Evolutionary conservation across 148 eudicot genomes (phyloP), one percentile per base, ranked within the genome.

Genomic region (Arbutus unedo): DNA sequence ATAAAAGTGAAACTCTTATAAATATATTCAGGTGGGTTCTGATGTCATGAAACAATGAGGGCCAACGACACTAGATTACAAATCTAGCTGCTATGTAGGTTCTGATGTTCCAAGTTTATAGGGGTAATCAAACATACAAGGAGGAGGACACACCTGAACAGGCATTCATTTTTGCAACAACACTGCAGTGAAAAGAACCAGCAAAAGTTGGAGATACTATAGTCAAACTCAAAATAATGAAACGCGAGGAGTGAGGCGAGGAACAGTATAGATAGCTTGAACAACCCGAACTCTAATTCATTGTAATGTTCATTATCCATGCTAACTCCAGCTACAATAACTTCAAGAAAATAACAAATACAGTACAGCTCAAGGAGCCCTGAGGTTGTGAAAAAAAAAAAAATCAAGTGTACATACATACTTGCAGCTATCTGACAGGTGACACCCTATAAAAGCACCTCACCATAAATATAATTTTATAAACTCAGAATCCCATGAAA

Each of bases 231-330:
- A 44, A 72, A 44, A 72, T 18, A 41, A 18, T 72, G 23, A 8
- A 73, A 49, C 2, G 9, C 14, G 8, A 38, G 47, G 6, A 43
- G 48, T 15, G 75, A 71, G 43, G 16, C 49, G 6, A 38, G 41
- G 74, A 68, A 68, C 45, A 56, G 3, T 4, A 68, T 64, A 23
- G 38, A 64, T 23, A 21, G 9, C 9, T 21, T 64, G 70, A 64
- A 23, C 51, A 15, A 44, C 49, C n/a, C 0, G 31, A 16, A 16
- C 38, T 62, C 8, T 23, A 56, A 71, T 41, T 62, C 8, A 16
- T 66, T 49, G 11, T 5, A 23, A 48, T 25, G 56, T 79, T 62
- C 83, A 75, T 21, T 41, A 49, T 79, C 50, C 49, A 41, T 79
- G 71, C 41, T 18, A 66, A 31, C 78, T 45, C 60, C 67, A 48